phyloP scores from a whole-genome alignment of 805 yeast species.

The Blastobotrys americana region DNA sequence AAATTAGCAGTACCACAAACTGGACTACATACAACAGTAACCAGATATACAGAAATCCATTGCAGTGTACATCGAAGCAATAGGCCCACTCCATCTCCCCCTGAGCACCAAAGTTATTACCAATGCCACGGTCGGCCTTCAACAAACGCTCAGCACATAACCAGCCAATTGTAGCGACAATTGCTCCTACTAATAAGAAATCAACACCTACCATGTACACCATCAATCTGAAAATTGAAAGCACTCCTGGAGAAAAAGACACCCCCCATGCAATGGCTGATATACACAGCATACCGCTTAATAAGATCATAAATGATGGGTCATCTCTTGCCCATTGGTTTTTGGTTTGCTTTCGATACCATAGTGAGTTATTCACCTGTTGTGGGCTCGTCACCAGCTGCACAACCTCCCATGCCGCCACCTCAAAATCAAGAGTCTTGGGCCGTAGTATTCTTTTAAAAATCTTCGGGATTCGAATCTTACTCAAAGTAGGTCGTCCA shows the following conservation, averaged over 20 bases:
- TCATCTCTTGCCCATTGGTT: slow-evolving; percentile 86
- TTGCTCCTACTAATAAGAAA: slow-evolving; percentile 61
- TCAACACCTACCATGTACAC: slow-evolving; percentile 81
- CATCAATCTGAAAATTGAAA: slow-evolving; percentile 58
- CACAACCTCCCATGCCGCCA: slow-evolving; percentile 87
- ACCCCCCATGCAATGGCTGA: slow-evolving; percentile 90
- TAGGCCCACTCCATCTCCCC: slow-evolving; percentile 79
- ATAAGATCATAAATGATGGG: slow-evolving; percentile 74
- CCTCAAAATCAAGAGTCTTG: slow-evolving; percentile 80
- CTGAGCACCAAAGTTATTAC: slow-evolving; percentile 29
- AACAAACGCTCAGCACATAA: slow-evolving; percentile 58
- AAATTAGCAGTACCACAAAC: slow-evolving; percentile 64
- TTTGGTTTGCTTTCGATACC: slow-evolving; percentile 73
- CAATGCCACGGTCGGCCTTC: slow-evolving; percentile 17
- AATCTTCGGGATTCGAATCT: slow-evolving; percentile 21
- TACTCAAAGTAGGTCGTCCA: not conserved
- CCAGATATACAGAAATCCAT: slow-evolving; percentile 80
- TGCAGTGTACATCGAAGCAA: slow-evolving; percentile 91
- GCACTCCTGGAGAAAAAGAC: slow-evolving; percentile 59
- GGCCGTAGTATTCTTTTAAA: slow-evolving; percentile 52
- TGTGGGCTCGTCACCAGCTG: slow-evolving; percentile 67
- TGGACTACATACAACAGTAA: slow-evolving; percentile 65
- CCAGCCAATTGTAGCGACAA: slow-evolving; percentile 72
- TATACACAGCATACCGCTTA: slow-evolving; percentile 56
- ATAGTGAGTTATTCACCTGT: slow-evolving; percentile 72